A percentile compares a stretch with the other conserved stretches of the same genome.
Evolutionary conservation across 768 basidiomycete genomes (phyloP).

Genomic region (Lanmaoa rubissima): DNA sequence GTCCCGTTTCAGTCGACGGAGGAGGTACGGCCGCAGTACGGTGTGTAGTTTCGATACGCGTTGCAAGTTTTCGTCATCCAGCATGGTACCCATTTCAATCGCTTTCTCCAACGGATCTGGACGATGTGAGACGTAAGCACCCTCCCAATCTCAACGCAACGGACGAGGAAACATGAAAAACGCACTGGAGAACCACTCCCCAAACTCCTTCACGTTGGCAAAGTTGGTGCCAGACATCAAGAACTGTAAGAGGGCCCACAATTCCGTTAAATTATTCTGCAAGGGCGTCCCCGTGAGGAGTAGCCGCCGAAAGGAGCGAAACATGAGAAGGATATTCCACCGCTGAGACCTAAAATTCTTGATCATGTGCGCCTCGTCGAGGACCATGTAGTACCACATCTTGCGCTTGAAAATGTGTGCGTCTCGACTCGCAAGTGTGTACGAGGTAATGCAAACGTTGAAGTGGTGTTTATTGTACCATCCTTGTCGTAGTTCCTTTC

Average conservation of each 20-base stretch:
- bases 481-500: constrained; percentile 85
- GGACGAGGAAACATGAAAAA: constrained; percentile 4
- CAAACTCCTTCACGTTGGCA: constrained; percentile 90
- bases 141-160: background rate
- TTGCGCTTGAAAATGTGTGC: constrained; percentile 90
- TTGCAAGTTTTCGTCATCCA: constrained; percentile 82
- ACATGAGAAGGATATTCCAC: constrained; percentile 90
- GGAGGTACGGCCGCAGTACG: constrained; percentile 93
- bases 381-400: constrained; percentile 93
- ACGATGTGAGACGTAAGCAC: background rate
- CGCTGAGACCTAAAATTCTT: constrained; percentile 94
- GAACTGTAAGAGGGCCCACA: constrained; percentile 95
- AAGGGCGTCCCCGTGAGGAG: constrained; percentile 95
- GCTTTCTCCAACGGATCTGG: constrained; percentile 94
- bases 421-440: constrained; percentile 88
- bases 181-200: constrained; percentile 95
- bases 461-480: constrained; percentile 89
- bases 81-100: constrained; percentile 74
- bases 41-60: constrained; percentile 87
- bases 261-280: constrained; percentile 93
- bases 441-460: constrained; percentile 94
- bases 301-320: constrained; percentile 80
- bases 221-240: constrained; percentile 88
- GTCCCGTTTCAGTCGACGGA: constrained; percentile 95
- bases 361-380: constrained; percentile 97